Conservation (phyloP, 2,329 filamentous ascomycete species). For the Microcyclospora tardicrescens region DNA sequence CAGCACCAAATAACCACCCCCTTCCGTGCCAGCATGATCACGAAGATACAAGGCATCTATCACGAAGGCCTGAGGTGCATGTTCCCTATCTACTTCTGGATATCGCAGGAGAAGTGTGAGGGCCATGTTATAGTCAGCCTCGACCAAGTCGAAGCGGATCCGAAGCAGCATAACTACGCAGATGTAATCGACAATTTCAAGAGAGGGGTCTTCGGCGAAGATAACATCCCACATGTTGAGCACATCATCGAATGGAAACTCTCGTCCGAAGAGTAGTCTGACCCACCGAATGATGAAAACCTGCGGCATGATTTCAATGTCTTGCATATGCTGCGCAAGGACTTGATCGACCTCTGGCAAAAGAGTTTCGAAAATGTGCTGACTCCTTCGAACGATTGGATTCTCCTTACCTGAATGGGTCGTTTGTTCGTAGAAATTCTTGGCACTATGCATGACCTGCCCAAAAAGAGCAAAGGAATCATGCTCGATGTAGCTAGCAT, state of each 20-base stretch:
- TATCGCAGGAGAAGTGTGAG: slow-evolving; percentile 76
- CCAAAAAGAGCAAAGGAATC: slow-evolving; percentile 81
- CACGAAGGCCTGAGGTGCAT: slow-evolving; percentile 53
- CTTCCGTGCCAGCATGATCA: slow-evolving; percentile 48
- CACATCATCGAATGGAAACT: slow-evolving; percentile 79
- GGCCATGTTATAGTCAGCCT: slow-evolving; percentile 76
- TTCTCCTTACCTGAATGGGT: slow-evolving; percentile 20
- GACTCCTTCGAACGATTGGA: slow-evolving; percentile 68
- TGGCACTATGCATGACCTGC: slow-evolving; percentile 66
- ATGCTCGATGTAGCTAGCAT: slow-evolving; percentile 68
- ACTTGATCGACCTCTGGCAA: slow-evolving; percentile 71
- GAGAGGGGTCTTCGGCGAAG: slow-evolving; percentile 69
- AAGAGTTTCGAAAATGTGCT: slow-evolving; percentile 72
- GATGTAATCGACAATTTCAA: slow-evolving; percentile 77
- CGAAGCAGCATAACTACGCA: slow-evolving; percentile 88
- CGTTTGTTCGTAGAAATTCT: slow-evolving; percentile 70
- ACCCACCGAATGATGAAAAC: slow-evolving; percentile 98
- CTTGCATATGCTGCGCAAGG: slow-evolving; percentile 64
- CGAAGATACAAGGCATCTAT: slow-evolving; percentile 69
- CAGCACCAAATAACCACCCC: slow-evolving; percentile 52
- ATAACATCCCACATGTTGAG: slow-evolving; percentile 82
- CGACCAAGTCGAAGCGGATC: slow-evolving; percentile 77
- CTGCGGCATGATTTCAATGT: slow-evolving; percentile 84
- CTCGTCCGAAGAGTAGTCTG: slow-evolving; percentile 78
- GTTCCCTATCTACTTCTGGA: slow-evolving; percentile 40